phyloP scores from a whole-genome alignment of 2,329 filamentous ascomycete species.

The Cladobotryum protrusum region DNA sequence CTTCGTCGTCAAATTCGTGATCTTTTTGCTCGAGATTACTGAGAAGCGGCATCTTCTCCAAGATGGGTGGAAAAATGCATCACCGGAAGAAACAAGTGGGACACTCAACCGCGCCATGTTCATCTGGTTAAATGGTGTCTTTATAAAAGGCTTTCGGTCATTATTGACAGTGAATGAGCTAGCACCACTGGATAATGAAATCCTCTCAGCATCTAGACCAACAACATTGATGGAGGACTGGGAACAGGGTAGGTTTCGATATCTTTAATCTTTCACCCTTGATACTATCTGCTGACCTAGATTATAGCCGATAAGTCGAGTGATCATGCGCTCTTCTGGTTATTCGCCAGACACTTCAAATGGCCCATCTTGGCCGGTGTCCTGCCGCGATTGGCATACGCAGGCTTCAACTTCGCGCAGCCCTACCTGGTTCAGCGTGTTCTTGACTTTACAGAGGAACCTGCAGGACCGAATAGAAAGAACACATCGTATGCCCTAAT shows the following conservation, averaged over 20 bases:
- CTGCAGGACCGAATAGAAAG: slow-evolving; percentile 17
- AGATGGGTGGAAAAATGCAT: slow-evolving; percentile 14
- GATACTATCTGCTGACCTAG: too few species aligned
- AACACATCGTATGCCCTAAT: slow-evolving; percentile 33
- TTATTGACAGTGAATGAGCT: slow-evolving; percentile 17
- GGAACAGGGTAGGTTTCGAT: too few species aligned
- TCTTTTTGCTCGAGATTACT: slow-evolving; percentile 25
- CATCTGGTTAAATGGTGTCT: slow-evolving; percentile 26
- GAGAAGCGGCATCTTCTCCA: slow-evolving; percentile 22
- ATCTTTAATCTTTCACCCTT: too few species aligned
- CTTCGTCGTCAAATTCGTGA: slow-evolving; percentile 18
- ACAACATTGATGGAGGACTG: too few species aligned
- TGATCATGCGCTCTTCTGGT: too few species aligned
- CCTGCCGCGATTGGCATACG: slow-evolving; percentile 29
- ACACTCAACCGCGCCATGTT: slow-evolving; percentile 25
- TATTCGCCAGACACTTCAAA: too few species aligned
- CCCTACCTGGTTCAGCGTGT: slow-evolving; percentile 35
- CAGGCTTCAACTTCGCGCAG: slow-evolving; percentile 36
- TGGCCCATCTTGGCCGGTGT: slow-evolving; percentile 23
- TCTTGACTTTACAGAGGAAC: slow-evolving; percentile 24
- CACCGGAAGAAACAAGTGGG: slow-evolving; percentile 26
- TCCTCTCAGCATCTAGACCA: slow-evolving; percentile 11
- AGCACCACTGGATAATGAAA: slow-evolving; percentile 12
- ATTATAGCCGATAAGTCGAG: too few species aligned
- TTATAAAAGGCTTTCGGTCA: slow-evolving; percentile 21